These are phyloP conservation scores for Hypocrella siamensis DNA, from an alignment of 2,329 filamentous ascomycete genomes.

Conservation along the genomic window DNA sequence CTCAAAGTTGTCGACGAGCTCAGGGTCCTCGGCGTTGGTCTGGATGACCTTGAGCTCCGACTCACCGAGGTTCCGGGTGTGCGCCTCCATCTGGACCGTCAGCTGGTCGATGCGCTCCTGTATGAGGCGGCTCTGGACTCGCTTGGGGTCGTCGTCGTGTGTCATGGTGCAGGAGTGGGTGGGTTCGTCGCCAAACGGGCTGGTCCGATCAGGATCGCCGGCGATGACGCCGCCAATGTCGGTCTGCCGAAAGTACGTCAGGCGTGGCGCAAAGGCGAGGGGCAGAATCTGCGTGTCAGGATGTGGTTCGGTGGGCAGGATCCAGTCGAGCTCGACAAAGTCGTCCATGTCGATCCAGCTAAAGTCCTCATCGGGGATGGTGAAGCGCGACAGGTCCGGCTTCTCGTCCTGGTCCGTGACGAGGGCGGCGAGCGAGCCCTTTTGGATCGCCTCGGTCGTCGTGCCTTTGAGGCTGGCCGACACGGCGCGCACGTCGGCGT, in stretches of 20 bases:
- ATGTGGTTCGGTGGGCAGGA: slow-evolving; percentile 75
- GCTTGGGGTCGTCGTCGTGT: slow-evolving; percentile 71
- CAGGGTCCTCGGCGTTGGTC: slow-evolving; percentile 30
- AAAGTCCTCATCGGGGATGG: slow-evolving; percentile 86
- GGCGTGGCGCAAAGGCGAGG: slow-evolving; percentile 78
- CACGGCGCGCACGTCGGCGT: slow-evolving; percentile 82
- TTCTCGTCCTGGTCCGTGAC: slow-evolving; percentile 39
- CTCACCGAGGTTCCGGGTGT: slow-evolving; percentile 57
- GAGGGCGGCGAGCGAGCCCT: slow-evolving; percentile 33
- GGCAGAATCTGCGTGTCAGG: slow-evolving; percentile 91
- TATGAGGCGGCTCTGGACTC: slow-evolving; percentile 77
- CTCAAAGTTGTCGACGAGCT: slow-evolving; percentile 43
- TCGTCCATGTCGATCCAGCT: slow-evolving; percentile 99
- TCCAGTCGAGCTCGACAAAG: slow-evolving; percentile 96
- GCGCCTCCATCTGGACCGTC: slow-evolving; percentile 59
- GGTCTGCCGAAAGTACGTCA: slow-evolving; percentile 95
- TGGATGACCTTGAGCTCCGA: slow-evolving; percentile 52
- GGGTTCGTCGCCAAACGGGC: slow-evolving; percentile 81
- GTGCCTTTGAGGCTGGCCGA: slow-evolving; percentile 80
- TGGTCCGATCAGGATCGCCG: slow-evolving; percentile 68
- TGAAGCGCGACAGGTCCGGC: slow-evolving; percentile 72
- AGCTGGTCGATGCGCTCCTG: slow-evolving; percentile 66
- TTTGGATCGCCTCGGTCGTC: slow-evolving; percentile 58
- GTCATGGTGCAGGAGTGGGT: slow-evolving; percentile 96
- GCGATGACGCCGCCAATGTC: slow-evolving; percentile 71